These are phyloP conservation scores for Starmerella lactis-condensi DNA, from an alignment of 805 yeast genomes.

Conservation along the genomic window DNA sequence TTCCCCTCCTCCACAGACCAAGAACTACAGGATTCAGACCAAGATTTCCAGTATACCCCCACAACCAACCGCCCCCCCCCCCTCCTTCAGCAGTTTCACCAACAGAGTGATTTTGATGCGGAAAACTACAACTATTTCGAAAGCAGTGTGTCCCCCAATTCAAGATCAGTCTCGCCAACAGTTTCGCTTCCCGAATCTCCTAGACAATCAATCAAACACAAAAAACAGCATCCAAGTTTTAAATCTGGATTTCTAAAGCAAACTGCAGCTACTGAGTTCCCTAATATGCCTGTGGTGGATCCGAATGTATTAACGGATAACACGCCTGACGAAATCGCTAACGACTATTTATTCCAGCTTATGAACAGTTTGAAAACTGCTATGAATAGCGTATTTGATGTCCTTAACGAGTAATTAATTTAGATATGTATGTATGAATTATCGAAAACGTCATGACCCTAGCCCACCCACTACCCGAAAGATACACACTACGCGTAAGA, in stretches of 20 bases:
- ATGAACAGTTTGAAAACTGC: slow-evolving; percentile 19
- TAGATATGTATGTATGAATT: too few species aligned
- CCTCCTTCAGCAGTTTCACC: too few species aligned
- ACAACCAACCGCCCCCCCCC: too few species aligned
- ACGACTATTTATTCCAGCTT: slow-evolving; percentile 21
- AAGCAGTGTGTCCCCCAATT: not conserved
- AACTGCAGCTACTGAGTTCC: slow-evolving; percentile 13
- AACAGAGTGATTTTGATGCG: too few species aligned
- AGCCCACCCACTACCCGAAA: too few species aligned
- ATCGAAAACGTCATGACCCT: too few species aligned
- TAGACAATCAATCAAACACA: not conserved
- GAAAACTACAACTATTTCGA: not conserved
- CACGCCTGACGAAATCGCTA: slow-evolving; percentile 21
- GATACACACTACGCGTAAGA: too few species aligned
- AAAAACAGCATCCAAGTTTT: not conserved
- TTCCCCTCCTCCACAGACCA: too few species aligned
- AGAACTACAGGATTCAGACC: too few species aligned
- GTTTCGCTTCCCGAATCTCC: not conserved
- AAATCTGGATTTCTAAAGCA: not conserved
- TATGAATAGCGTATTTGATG: slow-evolving; percentile 8
- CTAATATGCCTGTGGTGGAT: slow-evolving; percentile 22
- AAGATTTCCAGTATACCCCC: too few species aligned
- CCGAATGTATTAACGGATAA: slow-evolving; percentile 23
- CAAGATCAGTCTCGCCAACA: slow-evolving; percentile 3
- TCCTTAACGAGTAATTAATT: not conserved